phyloP scores from a whole-genome alignment of 106 monocot genomes.

The Allium cepa region DNA sequence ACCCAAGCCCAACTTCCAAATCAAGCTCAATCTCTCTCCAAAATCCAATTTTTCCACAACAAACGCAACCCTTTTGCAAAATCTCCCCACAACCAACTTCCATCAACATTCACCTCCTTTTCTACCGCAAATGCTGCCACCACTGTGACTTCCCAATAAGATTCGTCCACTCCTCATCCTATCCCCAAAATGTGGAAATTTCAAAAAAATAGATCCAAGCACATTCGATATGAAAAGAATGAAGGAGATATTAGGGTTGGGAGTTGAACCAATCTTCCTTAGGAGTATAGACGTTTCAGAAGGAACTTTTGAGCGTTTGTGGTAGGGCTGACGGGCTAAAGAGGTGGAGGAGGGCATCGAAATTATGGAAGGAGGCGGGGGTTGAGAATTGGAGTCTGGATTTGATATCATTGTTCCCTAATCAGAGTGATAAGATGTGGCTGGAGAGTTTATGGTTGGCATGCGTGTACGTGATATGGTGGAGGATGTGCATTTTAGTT shows the following conservation, averaged over 20 bases:
- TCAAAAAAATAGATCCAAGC: constrained; percentile 97
- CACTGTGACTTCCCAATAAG: constrained; percentile 94
- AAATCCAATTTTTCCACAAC: neutral
- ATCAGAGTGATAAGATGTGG: constrained; percentile 83
- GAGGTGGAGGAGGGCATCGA: too few species aligned
- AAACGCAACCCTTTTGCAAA: constrained; percentile 27
- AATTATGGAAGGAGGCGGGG: constrained; percentile 33
- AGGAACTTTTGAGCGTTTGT: too few species aligned
- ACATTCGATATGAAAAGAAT: constrained; percentile 57
- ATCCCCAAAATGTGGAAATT: constrained; percentile 31
- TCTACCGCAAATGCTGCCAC: constrained; percentile 95
- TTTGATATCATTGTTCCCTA: constrained; percentile 9
- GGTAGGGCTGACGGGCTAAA: too few species aligned
- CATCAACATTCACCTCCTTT: constrained; percentile 92
- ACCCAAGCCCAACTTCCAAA: neutral
- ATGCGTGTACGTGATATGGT: too few species aligned
- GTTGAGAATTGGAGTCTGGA: constrained; percentile 83
- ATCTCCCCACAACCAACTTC: constrained; percentile 30
- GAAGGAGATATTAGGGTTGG: constrained; percentile 40
- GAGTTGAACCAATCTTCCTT: constrained; percentile 52
- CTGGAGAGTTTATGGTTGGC: constrained; percentile 52
- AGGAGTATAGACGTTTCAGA: too few species aligned
- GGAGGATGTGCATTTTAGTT: too few species aligned
- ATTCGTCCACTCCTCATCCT: constrained; percentile 58
- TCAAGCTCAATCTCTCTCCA: constrained; percentile 1